Percentiles rank a stretch among this genome's conserved stretches.
Conservation (phyloP, 164 flowering plant species). For the Litsea cubeba region DNA sequence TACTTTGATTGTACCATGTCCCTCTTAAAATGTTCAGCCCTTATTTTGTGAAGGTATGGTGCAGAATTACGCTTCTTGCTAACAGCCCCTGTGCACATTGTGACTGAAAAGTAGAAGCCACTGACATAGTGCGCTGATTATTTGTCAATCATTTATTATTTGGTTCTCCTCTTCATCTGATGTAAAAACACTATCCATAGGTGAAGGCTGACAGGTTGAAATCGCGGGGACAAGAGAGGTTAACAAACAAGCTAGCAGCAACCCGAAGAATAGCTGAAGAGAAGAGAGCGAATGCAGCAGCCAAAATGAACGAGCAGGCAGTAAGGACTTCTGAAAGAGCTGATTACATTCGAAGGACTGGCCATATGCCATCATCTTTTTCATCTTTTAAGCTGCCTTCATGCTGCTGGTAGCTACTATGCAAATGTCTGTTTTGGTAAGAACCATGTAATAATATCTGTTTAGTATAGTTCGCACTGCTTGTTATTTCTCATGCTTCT, state of each 20-base stretch:
- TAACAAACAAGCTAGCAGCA: slow-evolving; percentile 66
- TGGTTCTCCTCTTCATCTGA: not conserved
- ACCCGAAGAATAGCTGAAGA: slow-evolving; percentile 86
- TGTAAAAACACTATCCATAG: slow-evolving; percentile 19
- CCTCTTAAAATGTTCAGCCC: not conserved
- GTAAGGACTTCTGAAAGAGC: slow-evolving; percentile 76
- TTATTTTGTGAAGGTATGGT: not conserved
- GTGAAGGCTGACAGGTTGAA: slow-evolving; percentile 85
- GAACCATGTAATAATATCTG: not conserved
- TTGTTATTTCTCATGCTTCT: not conserved
- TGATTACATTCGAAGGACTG: slow-evolving; percentile 85
- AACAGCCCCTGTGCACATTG: not conserved
- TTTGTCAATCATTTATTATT: not conserved
- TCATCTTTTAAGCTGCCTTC: slow-evolving; percentile 74
- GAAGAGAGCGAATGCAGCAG: slow-evolving; percentile 81
- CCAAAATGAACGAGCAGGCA: slow-evolving; percentile 69
- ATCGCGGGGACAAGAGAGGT: slow-evolving; percentile 75
- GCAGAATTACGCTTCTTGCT: not conserved
- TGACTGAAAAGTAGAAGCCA: not conserved
- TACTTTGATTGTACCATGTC: not conserved
- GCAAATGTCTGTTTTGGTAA: not conserved
- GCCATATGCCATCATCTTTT: slow-evolving; percentile 71
- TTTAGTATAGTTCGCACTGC: not conserved
- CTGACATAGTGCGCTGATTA: not conserved
- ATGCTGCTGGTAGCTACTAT: slow-evolving; percentile 50